phyloP scores from a whole-genome alignment of 2,329 filamentous ascomycete genomes.

The Aspergillus brasiliensis region DNA sequence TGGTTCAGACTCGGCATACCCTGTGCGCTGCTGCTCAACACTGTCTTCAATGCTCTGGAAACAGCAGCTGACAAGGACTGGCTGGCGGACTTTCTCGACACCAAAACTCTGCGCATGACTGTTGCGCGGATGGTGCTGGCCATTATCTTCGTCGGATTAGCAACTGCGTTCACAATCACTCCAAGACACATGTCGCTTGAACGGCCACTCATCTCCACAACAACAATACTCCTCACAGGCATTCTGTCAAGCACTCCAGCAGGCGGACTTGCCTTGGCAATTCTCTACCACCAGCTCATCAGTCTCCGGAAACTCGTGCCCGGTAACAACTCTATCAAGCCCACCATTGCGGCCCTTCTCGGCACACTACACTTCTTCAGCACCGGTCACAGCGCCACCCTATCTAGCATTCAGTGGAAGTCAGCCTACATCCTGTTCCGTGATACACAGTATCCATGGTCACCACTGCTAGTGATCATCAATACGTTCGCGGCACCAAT shows the following conservation, averaged over 20 bases:
- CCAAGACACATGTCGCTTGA: background rate
- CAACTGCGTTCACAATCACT: background rate
- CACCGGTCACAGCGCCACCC: conserved; percentile 87
- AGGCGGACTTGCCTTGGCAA: conserved; percentile 38
- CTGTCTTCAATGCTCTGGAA: background rate
- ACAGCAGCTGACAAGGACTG: background rate
- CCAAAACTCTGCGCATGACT: background rate
- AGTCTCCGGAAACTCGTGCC: conserved; percentile 66
- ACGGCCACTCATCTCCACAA: background rate
- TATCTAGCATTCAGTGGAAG: conserved; percentile 93
- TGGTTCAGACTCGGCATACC: background rate
- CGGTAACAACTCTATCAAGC: conserved; percentile 65
- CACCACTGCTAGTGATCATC: conserved; percentile 73
- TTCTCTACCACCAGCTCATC: conserved; percentile 72
- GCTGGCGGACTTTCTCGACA: background rate
- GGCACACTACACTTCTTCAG: conserved; percentile 96
- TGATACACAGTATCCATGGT: conserved; percentile 82
- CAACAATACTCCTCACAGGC: background rate
- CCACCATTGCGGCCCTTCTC: conserved; percentile 80
- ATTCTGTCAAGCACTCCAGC: conserved; percentile 4
- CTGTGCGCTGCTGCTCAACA: background rate
- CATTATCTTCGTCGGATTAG: background rate
- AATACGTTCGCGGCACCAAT: conserved; percentile 91
- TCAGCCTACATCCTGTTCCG: conserved; percentile 84
- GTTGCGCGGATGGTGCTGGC: background rate